Base-by-base conservation (phyloP, 768 basidiomycete genomes). In the Hypsizygus marmoreus region DNA sequence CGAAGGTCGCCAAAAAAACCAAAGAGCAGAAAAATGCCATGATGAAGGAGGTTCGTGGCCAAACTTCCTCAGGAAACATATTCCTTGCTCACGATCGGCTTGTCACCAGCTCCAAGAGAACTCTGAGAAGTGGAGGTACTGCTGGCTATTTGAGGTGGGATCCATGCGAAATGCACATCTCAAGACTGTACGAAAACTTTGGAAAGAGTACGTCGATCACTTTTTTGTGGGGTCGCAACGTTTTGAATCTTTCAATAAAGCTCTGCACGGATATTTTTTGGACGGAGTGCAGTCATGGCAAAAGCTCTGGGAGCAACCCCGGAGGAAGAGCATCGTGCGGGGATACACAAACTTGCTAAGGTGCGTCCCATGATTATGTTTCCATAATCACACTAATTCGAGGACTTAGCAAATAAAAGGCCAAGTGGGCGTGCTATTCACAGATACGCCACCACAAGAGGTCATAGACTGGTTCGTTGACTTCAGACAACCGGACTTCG, bases 101-200 rank as follows among this genome's bases (percentile, higher is more conserved):
- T 40, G 10, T 33, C 14, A 11, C 44, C 58, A 94, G 91, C 73
- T 98, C 43, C 88, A 91, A 74, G 77, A 77, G 61, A 83, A 84
- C 62, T 72, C 84, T 16, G 92, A 95, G 55, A 89, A 91, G 72
- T 97, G 91, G 86, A 81, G 81, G 60, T 95, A 97, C 67, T 88
- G 91, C 70, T 99, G 94, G 91, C 63, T 97, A 29, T 97, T 99
- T 63, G 84, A 88, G 57, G 91, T 97, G 4, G 95, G 94, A 12
- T 83, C 93, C 55, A 95, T 97, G 93, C 78, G 97, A 49, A 98
- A 95, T 70, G 73, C 93, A 20, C 88, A 92, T 67, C 71, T 99
- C 29, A 95, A 98, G 76, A 93, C 91, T 40, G 91, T 98, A 36
- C 80, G 97, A 54, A 84, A 84, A 49, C 73, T 89, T 53, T 99